These are phyloP conservation scores for Pezicula neosporulosa DNA, from an alignment of 2,329 filamentous ascomycete species.

Conservation along the genomic window DNA sequence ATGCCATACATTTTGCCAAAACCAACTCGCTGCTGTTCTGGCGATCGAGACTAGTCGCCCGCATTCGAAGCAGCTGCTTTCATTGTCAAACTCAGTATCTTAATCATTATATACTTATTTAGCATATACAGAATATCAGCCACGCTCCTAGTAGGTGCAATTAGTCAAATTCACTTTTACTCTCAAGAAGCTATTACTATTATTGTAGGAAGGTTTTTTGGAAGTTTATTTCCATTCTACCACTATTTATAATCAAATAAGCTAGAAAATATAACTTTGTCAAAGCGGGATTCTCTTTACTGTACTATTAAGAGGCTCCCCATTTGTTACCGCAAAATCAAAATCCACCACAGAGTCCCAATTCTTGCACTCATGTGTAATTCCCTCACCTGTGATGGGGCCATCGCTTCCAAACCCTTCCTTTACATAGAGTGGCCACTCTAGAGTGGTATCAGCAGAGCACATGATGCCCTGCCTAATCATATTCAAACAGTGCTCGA, in stretches of 20 bases:
- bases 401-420: neutral
- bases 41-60: neutral
- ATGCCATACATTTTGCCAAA: neutral
- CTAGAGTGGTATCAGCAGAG: constrained; percentile 4
- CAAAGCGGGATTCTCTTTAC: too few species aligned
- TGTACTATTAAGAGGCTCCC: neutral
- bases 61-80: neutral
- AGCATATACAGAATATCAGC: neutral
- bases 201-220: too few species aligned
- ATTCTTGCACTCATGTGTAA: neutral
- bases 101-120: neutral
- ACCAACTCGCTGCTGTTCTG: neutral
- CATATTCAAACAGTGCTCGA: constrained; percentile 3
- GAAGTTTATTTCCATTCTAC: too few species aligned
- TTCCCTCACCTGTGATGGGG: neutral
- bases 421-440: constrained; percentile 29
- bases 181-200: too few species aligned
- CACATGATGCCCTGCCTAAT: constrained; percentile 6
- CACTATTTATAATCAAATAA: too few species aligned
- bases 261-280: too few species aligned
- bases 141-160: neutral
- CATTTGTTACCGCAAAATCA: neutral
- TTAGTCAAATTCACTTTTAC: too few species aligned
- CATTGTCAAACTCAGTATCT: neutral
- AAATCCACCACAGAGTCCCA: neutral